These are phyloP conservation scores for Zizania latifolia DNA, from an alignment of 176 grass and related monocot genomes.

Conservation along the genomic window DNA sequence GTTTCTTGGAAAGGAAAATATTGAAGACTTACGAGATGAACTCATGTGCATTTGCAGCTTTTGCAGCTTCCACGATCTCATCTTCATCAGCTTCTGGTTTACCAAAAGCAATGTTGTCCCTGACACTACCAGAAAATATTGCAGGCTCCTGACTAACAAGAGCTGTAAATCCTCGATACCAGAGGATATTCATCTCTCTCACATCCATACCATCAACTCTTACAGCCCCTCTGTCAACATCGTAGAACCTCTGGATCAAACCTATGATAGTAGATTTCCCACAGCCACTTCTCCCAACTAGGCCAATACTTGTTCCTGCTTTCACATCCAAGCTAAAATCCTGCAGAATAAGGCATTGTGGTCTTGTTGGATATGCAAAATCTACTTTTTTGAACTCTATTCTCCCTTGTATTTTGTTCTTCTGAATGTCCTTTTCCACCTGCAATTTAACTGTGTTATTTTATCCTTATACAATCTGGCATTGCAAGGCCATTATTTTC, in stretches of 20 bases:
- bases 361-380: constrained; percentile 82
- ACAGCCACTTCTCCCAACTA: constrained; percentile 88
- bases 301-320: constrained; percentile 78
- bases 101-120: constrained; percentile 86
- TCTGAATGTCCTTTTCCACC: constrained; percentile 49
- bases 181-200: constrained; percentile 70
- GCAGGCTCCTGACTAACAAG: constrained; percentile 94
- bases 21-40: constrained; percentile 81
- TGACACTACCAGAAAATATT: constrained; percentile 84
- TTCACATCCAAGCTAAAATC: constrained; percentile 94
- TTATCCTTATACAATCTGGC: constrained; percentile 19
- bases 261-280: constrained; percentile 95
- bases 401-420: constrained; percentile 73
- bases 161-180: constrained; percentile 85
- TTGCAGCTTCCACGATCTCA: constrained; percentile 80
- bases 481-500: background rate
- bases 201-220: constrained; percentile 72
- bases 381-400: constrained; percentile 91
- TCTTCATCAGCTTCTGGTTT: constrained; percentile 90
- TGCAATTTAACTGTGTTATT: constrained; percentile 33
- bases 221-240: constrained; percentile 80
- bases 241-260: constrained; percentile 96
- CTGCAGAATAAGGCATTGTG: constrained; percentile 77
- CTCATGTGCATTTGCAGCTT: constrained; percentile 86
- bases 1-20: background rate